A percentile compares a stretch with the other conserved stretches of the same genome.
Evolutionary conservation across 148 eudicot species (phyloP).

Genomic region (Heliosperma pusillum): DNA sequence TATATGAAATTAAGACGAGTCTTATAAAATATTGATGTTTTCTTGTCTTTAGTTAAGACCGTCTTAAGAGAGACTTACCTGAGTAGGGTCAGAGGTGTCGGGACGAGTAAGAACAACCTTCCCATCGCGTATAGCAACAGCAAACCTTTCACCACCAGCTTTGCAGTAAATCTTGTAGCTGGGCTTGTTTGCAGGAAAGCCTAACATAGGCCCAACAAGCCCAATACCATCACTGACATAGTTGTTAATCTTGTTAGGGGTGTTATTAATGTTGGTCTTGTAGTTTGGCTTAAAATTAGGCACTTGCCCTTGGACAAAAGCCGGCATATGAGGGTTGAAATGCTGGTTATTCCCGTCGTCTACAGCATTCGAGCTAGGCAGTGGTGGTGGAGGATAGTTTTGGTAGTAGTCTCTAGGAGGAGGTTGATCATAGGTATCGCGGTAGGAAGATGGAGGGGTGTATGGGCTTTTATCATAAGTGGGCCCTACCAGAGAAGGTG

Average conservation of each 20-base stretch:
- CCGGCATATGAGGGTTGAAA: slow-evolving; percentile 50
- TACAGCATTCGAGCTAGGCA: neutral
- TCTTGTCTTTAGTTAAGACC: too few species aligned
- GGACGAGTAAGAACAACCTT: slow-evolving; percentile 60
- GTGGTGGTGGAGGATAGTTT: slow-evolving; percentile 32
- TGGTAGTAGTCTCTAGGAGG: slow-evolving; percentile 20
- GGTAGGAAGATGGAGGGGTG: neutral
- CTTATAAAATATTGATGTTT: too few species aligned
- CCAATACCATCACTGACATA: slow-evolving; percentile 10
- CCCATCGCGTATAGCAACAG: slow-evolving; percentile 62
- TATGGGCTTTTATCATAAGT: slow-evolving; percentile 4
- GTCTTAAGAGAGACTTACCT: too few species aligned
- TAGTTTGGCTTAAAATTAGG: slow-evolving; percentile 20
- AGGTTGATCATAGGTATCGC: neutral
- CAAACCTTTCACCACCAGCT: slow-evolving; percentile 51
- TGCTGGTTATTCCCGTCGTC: slow-evolving; percentile 25
- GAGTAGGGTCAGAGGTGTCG: slow-evolving; percentile 58
- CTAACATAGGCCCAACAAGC: neutral
- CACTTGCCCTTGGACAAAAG: slow-evolving; percentile 31
- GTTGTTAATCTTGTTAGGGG: slow-evolving; percentile 5
- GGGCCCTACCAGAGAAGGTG: neutral
- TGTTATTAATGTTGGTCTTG: neutral
- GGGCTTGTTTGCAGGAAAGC: slow-evolving; percentile 37
- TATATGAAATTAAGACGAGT: too few species aligned
- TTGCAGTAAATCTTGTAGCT: slow-evolving; percentile 47